Conservation (phyloP, 2,329 filamentous ascomycete species). For the Venturia aucupariae region DNA sequence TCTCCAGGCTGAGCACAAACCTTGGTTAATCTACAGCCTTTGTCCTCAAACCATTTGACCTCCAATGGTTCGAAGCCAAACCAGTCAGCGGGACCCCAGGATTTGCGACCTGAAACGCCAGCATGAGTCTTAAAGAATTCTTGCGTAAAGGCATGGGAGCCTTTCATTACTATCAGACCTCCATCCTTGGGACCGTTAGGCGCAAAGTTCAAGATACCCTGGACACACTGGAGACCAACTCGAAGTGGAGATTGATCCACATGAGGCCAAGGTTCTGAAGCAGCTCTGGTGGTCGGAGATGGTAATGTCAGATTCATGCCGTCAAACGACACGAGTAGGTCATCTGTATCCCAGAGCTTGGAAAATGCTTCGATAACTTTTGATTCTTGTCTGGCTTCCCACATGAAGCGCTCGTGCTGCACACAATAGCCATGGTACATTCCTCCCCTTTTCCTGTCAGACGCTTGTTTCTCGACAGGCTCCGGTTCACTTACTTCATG, state of each 20-base stretch:
- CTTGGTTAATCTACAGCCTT: slow-evolving; percentile 4
- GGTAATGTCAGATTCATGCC: slow-evolving; percentile 37
- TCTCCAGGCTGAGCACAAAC: slow-evolving; percentile 11
- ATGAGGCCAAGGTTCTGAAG: slow-evolving; percentile 32
- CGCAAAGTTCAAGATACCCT: slow-evolving; percentile 37
- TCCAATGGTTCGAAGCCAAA: slow-evolving; percentile 36
- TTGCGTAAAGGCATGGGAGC: slow-evolving; percentile 33
- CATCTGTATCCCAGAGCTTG: slow-evolving; percentile 29
- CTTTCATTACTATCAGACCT: slow-evolving; percentile 38
- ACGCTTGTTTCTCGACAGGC: neutral
- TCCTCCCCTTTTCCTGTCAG: slow-evolving; percentile 16
- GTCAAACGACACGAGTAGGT: slow-evolving; percentile 24
- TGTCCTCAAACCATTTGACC: slow-evolving; percentile 18
- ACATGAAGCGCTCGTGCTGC: slow-evolving; percentile 36
- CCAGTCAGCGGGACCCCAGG: slow-evolving; percentile 25
- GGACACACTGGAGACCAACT: slow-evolving; percentile 34
- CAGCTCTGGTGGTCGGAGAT: slow-evolving; percentile 28
- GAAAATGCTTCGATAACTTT: slow-evolving; percentile 33
- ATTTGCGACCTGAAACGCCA: slow-evolving; percentile 22
- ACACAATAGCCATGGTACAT: slow-evolving; percentile 34
- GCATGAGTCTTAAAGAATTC: slow-evolving; percentile 34
- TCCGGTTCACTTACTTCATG: slow-evolving; percentile 15
- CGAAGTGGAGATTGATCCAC: slow-evolving; percentile 34
- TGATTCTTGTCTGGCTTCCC: slow-evolving; percentile 36
- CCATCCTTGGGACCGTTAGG: slow-evolving; percentile 39